Evolutionary conservation across 148 eudicot genomes (phyloP), one percentile per base, ranked within the genome.

Genomic region (Vaccinium myrtillus): DNA sequence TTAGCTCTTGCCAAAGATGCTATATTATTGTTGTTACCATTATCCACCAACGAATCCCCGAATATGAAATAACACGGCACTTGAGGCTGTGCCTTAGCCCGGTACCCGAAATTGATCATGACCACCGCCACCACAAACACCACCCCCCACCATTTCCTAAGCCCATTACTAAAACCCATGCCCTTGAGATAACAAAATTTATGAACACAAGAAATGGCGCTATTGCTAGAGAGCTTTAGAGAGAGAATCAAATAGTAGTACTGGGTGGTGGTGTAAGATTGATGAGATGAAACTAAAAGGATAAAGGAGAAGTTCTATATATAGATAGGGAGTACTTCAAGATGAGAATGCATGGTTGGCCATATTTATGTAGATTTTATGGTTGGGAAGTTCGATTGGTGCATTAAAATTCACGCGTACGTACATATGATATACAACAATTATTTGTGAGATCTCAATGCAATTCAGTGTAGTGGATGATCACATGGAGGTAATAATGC

Each of bases 41-140:
- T 95, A 81, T 95, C 98, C 21, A 95, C 98, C 83, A 94, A 89
- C 0, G 98, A 95, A 79, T 95, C 98, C 6, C 98, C 98, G 71
- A 95, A 95, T 2, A 95, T 88, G 82, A 92, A 95, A 87, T 88
- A 93, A 65, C 98, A 94, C 10, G 98, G 98, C 51, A 93, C 95
- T 81, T 92, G 89, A 0, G 98, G 96, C 8, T 81, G 87, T 55
- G 85, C 94, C 80, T 83, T 15, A 86, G 84, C 39, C 82, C 77
- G 82, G 63, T 11, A 21, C 21, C 51, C 50, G 39, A 32, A 19
- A 85, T 25, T 79, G 18, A 25, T 36, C 59, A 65, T 39, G 43
- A 77, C 19, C 55, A 59, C 81, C 75, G 69, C 76, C 48, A 84
- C 50, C 36, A 56, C 59, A 76, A 82, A 49, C 55, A 73, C 79